Base-by-base conservation (phyloP, 2,329 filamentous ascomycete genomes). In the Penicillium psychrosexuale region DNA sequence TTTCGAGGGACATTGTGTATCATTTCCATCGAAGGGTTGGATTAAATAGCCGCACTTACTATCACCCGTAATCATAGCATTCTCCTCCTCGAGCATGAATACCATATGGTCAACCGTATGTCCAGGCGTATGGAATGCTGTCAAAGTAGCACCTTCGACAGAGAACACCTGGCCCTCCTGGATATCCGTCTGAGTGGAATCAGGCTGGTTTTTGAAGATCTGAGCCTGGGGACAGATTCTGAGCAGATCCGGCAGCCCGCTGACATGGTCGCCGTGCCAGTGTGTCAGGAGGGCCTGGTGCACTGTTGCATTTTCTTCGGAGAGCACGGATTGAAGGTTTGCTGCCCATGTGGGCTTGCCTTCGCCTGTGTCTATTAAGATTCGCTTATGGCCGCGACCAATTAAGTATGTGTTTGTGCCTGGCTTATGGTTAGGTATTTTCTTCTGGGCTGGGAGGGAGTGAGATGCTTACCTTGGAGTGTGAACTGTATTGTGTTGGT, bases 341-440 rank as follows among this genome's bases (percentile, higher is more conserved):
- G 80, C 72, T 39, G 84, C 80, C 93, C 93, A 99, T 33, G 82
- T 80, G 2, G 86, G 83, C 55, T 79, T 83, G 44, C 93, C 94
- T 72, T 96, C 88, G 46, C 89, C 94, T 0, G 92, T 96, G 75
- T 99, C 94, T 67, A 99, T 85, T 22, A 99, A 82, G 55, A 97
- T 80, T 9, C 94, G 86, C 7, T 77, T 75, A 6, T 77, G 71
- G 3, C 92, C 93, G 7, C 82, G 86, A 55, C 94, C 94, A 56
- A 99, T 69, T 17, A 99, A 82, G 72, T 99, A 99, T 33, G 94
- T 99, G 73, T 99, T 99, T 63, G 94, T 97, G 59, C 91, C 81
- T 83, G 62, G 8, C 6, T 34, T 33, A 8, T 31, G 30, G 51
- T 42, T 51, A 58, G 40, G 17, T 13, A 11, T n/a, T 30, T 2